A percentile compares a stretch with the other conserved stretches of the same genome.
phyloP scores from a whole-genome alignment of 2,329 filamentous ascomycete species.

The Fusarium sp. region DNA sequence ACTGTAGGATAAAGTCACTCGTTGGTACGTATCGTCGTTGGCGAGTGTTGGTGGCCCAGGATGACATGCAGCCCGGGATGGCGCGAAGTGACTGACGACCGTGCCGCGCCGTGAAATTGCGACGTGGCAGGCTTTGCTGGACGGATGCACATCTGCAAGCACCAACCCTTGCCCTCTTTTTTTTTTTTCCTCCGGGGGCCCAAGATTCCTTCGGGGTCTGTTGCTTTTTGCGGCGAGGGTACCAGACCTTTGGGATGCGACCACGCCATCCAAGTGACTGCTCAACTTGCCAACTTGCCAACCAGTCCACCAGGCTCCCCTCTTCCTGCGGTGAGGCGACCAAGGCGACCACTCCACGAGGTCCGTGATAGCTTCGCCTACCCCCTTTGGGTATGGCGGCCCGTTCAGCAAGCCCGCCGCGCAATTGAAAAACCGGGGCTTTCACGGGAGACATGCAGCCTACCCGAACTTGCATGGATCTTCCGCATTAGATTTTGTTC shows the following conservation, averaged over 20 bases:
- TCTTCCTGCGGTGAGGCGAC: not conserved
- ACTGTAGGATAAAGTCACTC: slow-evolving; percentile 40
- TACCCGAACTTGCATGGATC: slow-evolving; percentile 47
- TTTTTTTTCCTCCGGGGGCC: not conserved
- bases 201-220: slow-evolving; percentile 11
- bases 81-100: slow-evolving; percentile 42
- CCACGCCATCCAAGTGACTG: slow-evolving; percentile 9
- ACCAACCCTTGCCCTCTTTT: slow-evolving; percentile 22
- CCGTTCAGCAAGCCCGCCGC: slow-evolving; percentile 34
- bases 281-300: not conserved
- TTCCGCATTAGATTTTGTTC: slow-evolving; percentile 50
- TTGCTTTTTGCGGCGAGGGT: slow-evolving; percentile 5
- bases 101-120: slow-evolving; percentile 47
- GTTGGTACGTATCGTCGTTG: slow-evolving; percentile 5
- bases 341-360: slow-evolving; percentile 21
- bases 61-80: slow-evolving; percentile 48
- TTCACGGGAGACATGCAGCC: slow-evolving; percentile 49
- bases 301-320: slow-evolving; percentile 5
- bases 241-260: slow-evolving; percentile 18
- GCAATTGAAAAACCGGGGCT: slow-evolving; percentile 45
- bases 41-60: slow-evolving; percentile 32
- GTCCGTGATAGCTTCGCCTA: slow-evolving; percentile 33
- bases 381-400: slow-evolving; percentile 40
- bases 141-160: slow-evolving; percentile 26
- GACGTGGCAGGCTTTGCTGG: slow-evolving; percentile 45